Evolutionary conservation across 1,284 basidiomycete genomes (phyloP), one percentile per base, ranked within the genome.

Genomic region (Apiotrichum mycotoxinovorans): DNA sequence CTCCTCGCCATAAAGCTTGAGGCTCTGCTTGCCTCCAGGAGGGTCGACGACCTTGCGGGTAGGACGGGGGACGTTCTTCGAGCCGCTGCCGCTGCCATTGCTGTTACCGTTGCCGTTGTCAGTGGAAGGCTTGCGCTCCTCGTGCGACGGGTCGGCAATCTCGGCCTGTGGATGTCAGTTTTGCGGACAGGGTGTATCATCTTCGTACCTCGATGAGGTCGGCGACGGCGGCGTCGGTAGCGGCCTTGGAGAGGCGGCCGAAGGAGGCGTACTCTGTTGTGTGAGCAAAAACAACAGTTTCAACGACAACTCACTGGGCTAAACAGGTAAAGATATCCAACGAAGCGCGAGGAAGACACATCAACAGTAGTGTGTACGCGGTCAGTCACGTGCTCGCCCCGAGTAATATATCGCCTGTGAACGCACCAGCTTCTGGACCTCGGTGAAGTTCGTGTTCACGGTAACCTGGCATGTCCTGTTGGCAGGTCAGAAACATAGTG

Each of bases 261-360:
- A 78, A 78, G 9, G 75, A 71, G n/a, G 76, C 76, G 68, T 76
- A 77, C 59, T 78, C 76, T 78, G 52, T 22, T 5, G 17, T 17
- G 56, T 63, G 8, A 65, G 63, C 33, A 10, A 25, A 14, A 2
- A 17, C 41, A 15, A 8, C 8, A 20, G n/a, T n/a, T n/a, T n/a
- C n/a, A n/a, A n/a, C n/a, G n/a, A n/a, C n/a, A 23, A 63, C 71
- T 62, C 50, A 72, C 73, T 75, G 22, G 71, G 73, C 60, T 63
- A 49, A 9, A 35, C 15, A n/a, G 11, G 8, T 20, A 23, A 23
- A 23, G 41, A 42, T 3, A 20, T 12, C 23, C 23, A 12, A 30
- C 12, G 30, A 15, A 51, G 5, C 23, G 52, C 54, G 22, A 56
- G 60, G 26, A n/a, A 11, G 30, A 3, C 9, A 30, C 30, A 30